phyloP scores from a whole-genome alignment of 169 alveolate species.

The Eimeria sp. region DNA sequence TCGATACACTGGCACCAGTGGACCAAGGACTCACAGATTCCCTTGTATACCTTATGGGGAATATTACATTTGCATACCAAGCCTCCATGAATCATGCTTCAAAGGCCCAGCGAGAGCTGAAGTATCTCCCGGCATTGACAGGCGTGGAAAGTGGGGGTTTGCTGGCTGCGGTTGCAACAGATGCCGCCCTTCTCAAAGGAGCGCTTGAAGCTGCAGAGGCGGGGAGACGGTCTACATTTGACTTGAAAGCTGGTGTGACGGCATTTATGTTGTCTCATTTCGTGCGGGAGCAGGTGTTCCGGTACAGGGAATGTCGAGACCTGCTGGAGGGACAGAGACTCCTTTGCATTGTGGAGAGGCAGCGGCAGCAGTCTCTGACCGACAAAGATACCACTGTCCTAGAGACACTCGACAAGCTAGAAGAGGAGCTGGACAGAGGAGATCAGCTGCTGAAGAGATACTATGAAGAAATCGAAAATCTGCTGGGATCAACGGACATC shows the following conservation, averaged over 20 bases:
- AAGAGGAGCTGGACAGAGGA: not conserved
- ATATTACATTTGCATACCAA: not conserved
- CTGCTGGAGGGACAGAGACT: not conserved
- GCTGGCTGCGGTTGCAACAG: not conserved
- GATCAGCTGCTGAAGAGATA: not conserved
- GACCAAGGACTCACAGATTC: not conserved
- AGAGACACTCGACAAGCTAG: not conserved
- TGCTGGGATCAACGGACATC: not conserved
- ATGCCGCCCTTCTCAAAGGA: not conserved
- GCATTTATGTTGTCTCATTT: not conserved
- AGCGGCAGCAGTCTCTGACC: not conserved
- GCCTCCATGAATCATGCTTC: not conserved
- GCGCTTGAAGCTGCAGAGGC: not conserved
- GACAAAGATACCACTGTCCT: not conserved
- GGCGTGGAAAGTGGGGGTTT: not conserved
- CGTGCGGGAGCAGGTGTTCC: not conserved
- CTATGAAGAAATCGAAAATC: not conserved
- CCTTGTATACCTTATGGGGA: not conserved
- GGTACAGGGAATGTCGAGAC: conserved; percentile 20
- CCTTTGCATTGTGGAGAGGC: not conserved
- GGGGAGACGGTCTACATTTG: not conserved
- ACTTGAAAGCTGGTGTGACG: not conserved
- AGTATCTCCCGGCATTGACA: not conserved
- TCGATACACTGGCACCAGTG: not conserved
- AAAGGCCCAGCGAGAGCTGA: not conserved